These are phyloP conservation scores for Heimioporus sp. DNA, from an alignment of 768 basidiomycete genomes.

Conservation along the genomic window DNA sequence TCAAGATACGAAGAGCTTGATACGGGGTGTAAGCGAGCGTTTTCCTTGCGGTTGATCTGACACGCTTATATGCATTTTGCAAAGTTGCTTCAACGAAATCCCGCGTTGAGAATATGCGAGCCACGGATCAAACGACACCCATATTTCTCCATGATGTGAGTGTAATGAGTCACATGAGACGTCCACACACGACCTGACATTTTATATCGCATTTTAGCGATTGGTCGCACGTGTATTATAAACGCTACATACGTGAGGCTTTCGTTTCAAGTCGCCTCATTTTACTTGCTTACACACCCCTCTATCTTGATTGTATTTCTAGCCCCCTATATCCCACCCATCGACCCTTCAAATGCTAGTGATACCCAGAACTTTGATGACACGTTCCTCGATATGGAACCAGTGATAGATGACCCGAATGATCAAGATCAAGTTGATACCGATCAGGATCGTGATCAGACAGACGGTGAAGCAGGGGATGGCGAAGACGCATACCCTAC, in stretches of 20 bases:
- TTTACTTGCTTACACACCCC: conserved; percentile 13
- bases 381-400: conserved; percentile 94
- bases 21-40: conserved; percentile 77
- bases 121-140: conserved; percentile 92
- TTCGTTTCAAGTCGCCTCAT: conserved; percentile 4
- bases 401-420: conserved; percentile 77
- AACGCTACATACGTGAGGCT: conserved; percentile 85
- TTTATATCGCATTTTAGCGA: conserved; percentile 50
- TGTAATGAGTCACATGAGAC: conserved; percentile 12
- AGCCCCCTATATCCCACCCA: conserved; percentile 93
- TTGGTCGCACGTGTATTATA: conserved; percentile 93
- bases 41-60: background rate
- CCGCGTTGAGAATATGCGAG: conserved; percentile 86
- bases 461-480: conserved; percentile 69
- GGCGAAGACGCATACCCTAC: conserved; percentile 77
- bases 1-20: conserved; percentile 90
- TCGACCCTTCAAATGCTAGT: conserved; percentile 86
- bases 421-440: conserved; percentile 64
- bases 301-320: conserved; percentile 5
- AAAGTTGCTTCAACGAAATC: conserved; percentile 91
- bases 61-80: conserved; percentile 10
- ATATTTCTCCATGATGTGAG: conserved; percentile 93
- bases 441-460: conserved; percentile 65
- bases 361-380: conserved; percentile 99
- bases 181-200: conserved; percentile 11